These are phyloP conservation scores for Cryptococcus hybrid DNA, from an alignment of 1,284 basidiomycete species.

Conservation along the genomic window DNA sequence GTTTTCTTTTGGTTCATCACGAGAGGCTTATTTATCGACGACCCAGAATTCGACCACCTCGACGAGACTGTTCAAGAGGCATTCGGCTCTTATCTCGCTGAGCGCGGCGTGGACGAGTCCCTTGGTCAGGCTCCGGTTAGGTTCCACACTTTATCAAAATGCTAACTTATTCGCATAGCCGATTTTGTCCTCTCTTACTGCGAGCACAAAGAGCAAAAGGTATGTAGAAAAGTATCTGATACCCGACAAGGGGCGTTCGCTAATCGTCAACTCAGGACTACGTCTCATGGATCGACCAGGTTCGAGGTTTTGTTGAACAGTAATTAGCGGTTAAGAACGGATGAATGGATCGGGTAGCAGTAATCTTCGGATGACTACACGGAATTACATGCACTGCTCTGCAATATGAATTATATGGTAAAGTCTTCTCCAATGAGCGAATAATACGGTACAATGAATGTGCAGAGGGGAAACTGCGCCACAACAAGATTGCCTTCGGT, in stretches of 20 bases:
- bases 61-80: conserved; percentile 82
- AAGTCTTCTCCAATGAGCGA: too few species aligned
- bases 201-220: conserved; percentile 87
- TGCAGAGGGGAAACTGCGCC: too few species aligned
- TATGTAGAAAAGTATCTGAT: conserved; percentile 29
- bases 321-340: background rate
- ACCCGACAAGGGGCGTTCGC: background rate
- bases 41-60: conserved; percentile 76
- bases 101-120: conserved; percentile 80
- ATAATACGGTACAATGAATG: too few species aligned
- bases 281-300: conserved; percentile 78
- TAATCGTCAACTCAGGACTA: conserved; percentile 65
- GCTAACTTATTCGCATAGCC: conserved; percentile 38
- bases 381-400: too few species aligned
- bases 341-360: too few species aligned
- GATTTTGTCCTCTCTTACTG: conserved; percentile 80
- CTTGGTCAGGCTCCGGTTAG: conserved; percentile 54
- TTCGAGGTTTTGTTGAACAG: conserved; percentile 77
- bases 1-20: background rate
- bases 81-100: conserved; percentile 76
- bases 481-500: too few species aligned
- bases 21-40: background rate
- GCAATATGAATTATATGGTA: too few species aligned
- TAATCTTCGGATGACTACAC: too few species aligned
- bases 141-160: conserved; percentile 28